A percentile compares a stretch with the other conserved stretches of the same genome.
phyloP scores from a whole-genome alignment of 768 basidiomycete species.

The Boletus tomentosulus region DNA sequence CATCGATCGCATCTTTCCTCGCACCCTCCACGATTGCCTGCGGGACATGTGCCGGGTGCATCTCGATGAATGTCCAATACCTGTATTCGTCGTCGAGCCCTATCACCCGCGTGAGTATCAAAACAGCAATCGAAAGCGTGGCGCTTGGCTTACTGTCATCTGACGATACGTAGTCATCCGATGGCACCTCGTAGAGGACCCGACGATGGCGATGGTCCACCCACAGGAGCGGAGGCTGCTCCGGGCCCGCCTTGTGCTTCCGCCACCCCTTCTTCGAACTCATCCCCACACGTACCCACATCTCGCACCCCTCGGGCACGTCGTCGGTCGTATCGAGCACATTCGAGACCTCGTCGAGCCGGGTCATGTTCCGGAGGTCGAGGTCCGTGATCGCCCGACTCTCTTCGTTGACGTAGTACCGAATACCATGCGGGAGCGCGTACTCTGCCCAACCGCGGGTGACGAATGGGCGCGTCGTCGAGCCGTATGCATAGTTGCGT shows the following conservation, averaged over 20 bases:
- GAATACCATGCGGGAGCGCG: constrained; percentile 64
- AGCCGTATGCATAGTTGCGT: constrained; percentile 25
- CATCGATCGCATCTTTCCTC: constrained; percentile 66
- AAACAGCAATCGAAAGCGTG: neutral
- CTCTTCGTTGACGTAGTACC: constrained; percentile 67
- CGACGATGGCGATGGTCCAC: constrained; percentile 61
- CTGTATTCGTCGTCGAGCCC: constrained; percentile 73
- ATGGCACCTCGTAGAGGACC: constrained; percentile 45
- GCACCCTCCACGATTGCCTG: constrained; percentile 50
- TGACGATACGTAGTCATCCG: constrained; percentile 24
- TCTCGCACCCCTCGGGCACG: constrained; percentile 46
- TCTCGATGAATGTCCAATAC: constrained; percentile 79
- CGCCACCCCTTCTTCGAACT: constrained; percentile 26
- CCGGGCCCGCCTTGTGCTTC: constrained; percentile 27
- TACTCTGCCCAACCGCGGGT: constrained; percentile 71
- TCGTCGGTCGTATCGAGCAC: constrained; percentile 26
- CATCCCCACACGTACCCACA: constrained; percentile 56
- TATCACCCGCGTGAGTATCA: constrained; percentile 23
- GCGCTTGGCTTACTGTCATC: constrained; percentile 38
- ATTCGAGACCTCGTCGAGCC: constrained; percentile 41
- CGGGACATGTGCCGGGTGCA: constrained; percentile 67
- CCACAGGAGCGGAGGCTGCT: constrained; percentile 49
- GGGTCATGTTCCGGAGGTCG: constrained; percentile 51
- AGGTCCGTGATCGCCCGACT: constrained; percentile 65
- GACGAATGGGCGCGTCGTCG: constrained; percentile 20